Evolutionary conservation across 2,329 filamentous ascomycete genomes (phyloP).

Genomic region (Chaetomiaceae sp.): DNA sequence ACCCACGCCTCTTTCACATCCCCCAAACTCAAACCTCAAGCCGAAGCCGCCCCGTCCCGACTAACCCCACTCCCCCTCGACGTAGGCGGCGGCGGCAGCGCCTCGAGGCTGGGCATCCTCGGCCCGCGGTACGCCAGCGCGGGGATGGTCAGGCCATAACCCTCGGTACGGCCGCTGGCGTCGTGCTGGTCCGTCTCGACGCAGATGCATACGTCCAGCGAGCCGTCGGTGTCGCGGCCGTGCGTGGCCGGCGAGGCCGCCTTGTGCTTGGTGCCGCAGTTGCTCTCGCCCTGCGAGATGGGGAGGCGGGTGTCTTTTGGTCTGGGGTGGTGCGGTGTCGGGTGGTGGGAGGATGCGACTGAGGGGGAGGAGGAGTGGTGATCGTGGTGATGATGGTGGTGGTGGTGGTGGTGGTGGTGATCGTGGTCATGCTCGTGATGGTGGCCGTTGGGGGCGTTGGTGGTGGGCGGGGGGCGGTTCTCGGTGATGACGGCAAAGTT

Average conservation of each 20-base stretch:
- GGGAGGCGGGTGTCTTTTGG: slow-evolving; percentile 62
- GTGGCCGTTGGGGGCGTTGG: background rate
- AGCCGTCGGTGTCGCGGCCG: slow-evolving; percentile 47
- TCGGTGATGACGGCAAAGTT: slow-evolving; percentile 92
- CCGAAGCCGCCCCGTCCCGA: background rate
- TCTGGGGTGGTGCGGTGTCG: background rate
- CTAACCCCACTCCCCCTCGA: slow-evolving; percentile 7
- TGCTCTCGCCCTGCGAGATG: slow-evolving; percentile 70
- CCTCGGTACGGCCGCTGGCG: slow-evolving; percentile 69
- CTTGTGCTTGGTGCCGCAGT: slow-evolving; percentile 71
- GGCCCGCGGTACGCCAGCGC: slow-evolving; percentile 42
- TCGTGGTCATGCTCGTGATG: background rate
- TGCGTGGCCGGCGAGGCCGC: slow-evolving; percentile 53
- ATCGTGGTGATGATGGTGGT: background rate
- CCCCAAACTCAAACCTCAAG: too few species aligned
- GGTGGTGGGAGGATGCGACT: slow-evolving; percentile 6
- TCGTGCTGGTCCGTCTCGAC: slow-evolving; percentile 85
- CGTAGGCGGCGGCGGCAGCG: slow-evolving; percentile 6
- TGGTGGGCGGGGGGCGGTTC: slow-evolving; percentile 66
- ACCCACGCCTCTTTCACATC: too few species aligned
- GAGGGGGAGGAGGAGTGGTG: background rate
- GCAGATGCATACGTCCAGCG: slow-evolving; percentile 77
- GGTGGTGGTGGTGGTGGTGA: background rate
- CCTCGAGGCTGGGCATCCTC: slow-evolving; percentile 16
- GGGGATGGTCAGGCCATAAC: slow-evolving; percentile 85